Evolutionary conservation across 495 filamentous ascomycete species (phyloP).

Genomic region (Daldinia vernicosa): DNA sequence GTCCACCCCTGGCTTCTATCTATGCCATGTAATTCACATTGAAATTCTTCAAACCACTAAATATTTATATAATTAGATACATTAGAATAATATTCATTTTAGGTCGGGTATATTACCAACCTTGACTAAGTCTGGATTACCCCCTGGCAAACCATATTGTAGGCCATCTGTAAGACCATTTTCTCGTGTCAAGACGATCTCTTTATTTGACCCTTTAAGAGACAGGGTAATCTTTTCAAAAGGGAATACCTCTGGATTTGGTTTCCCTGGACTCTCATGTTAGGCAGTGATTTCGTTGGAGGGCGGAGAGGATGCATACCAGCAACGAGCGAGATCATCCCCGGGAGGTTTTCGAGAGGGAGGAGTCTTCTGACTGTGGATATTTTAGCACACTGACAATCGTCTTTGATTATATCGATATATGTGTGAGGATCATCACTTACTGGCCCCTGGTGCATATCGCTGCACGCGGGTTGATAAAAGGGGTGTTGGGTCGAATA

Average conservation of each 20-base stretch:
- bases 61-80: not conserved
- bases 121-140: conserved; percentile 4
- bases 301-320: not conserved
- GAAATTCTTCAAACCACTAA: conserved; percentile 15
- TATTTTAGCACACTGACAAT: not conserved
- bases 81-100: not conserved
- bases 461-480: conserved; percentile 5
- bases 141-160: conserved; percentile 14
- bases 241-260: conserved; percentile 17
- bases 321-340: conserved; percentile 18
- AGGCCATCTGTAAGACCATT: conserved; percentile 12
- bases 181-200: conserved; percentile 15
- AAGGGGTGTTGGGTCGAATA: conserved; percentile 15
- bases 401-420: not conserved
- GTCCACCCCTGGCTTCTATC: conserved; percentile 4
- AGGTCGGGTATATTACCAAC: not conserved
- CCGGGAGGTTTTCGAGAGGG: conserved; percentile 12
- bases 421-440: not conserved
- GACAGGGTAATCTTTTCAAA: conserved; percentile 10
- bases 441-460: conserved; percentile 18
- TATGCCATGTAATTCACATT: conserved; percentile 10
- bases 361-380: conserved; percentile 15
- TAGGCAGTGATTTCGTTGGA: not conserved
- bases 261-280: conserved; percentile 4
- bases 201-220: conserved; percentile 6